Conservation (phyloP, 73 alveolate species). For the Blepharisma stoltei region DNA sequence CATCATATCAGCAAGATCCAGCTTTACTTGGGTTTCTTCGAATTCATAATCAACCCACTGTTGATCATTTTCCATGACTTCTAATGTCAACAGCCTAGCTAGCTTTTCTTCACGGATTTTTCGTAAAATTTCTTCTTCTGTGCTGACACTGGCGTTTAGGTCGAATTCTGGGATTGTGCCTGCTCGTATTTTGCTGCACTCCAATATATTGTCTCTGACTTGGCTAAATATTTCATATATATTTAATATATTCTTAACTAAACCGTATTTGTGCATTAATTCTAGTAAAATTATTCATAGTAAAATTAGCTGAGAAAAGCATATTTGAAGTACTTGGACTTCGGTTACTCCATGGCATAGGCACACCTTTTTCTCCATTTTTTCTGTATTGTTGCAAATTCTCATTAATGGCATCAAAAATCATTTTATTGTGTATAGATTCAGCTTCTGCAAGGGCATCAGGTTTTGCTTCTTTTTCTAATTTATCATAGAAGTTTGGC, state of each 20-base stretch:
- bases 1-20: conserved; percentile 67
- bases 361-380: conserved; percentile 74
- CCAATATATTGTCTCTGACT: conserved; percentile 47
- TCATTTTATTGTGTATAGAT: conserved; percentile 76
- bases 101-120: conserved; percentile 66
- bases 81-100: conserved; percentile 60
- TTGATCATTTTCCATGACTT: conserved; percentile 52
- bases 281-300: too few species aligned
- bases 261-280: too few species aligned
- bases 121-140: conserved; percentile 57
- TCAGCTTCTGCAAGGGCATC: conserved; percentile 61
- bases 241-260: conserved; percentile 29
- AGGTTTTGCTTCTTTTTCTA: conserved; percentile 28
- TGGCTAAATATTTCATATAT: conserved; percentile 44
- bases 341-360: conserved; percentile 77
- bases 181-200: conserved; percentile 19
- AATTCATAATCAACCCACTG: conserved; percentile 67
- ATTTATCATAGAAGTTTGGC: background rate
- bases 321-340: conserved; percentile 34
- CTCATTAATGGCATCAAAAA: conserved; percentile 81
- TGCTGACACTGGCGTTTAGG: conserved; percentile 29
- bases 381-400: conserved; percentile 71
- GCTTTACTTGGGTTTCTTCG: conserved; percentile 66
- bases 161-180: conserved; percentile 47
- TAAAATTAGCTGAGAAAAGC: too few species aligned